These are phyloP conservation scores for Trametes cubensis DNA, from an alignment of 768 basidiomycete species.

Conservation along the genomic window DNA sequence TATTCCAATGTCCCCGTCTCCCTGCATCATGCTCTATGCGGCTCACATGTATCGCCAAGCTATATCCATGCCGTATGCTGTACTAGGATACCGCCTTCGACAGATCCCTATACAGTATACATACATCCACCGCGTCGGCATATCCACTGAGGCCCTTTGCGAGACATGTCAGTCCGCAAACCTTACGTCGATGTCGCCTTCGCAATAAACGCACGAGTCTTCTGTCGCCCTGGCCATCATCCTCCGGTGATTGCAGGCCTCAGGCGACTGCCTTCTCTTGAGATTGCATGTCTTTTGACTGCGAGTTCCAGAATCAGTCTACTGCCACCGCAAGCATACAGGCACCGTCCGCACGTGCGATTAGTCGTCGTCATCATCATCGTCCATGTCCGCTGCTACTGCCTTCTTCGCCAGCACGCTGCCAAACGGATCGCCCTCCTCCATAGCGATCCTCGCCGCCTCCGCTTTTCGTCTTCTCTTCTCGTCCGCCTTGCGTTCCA, in stretches of 20 bases:
- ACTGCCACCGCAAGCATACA: neutral
- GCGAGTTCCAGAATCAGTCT: too few relatives aligned
- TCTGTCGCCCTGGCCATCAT: too few relatives aligned
- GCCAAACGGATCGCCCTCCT: conserved; percentile 73
- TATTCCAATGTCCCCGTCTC: neutral
- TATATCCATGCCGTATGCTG: too few relatives aligned
- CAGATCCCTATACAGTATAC: too few relatives aligned
- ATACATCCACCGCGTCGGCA: too few relatives aligned
- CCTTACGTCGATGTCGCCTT: too few relatives aligned
- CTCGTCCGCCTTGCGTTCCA: conserved; percentile 67
- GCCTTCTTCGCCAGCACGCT: conserved; percentile 44
- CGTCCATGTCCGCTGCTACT: conserved; percentile 54
- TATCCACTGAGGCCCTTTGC: too few relatives aligned
- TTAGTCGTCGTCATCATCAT: conserved; percentile 50
- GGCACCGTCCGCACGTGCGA: neutral
- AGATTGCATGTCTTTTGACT: too few relatives aligned
- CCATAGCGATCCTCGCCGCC: conserved; percentile 56
- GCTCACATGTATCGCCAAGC: too few relatives aligned
- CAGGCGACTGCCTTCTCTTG: neutral
- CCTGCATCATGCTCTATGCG: neutral
- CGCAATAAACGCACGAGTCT: too few relatives aligned
- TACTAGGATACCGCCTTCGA: too few relatives aligned
- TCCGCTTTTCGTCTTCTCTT: conserved; percentile 57
- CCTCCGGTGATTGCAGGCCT: neutral
- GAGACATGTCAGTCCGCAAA: too few relatives aligned